A percentile compares a stretch with the other conserved stretches of the same genome.
phyloP scores from a whole-genome alignment of 306 rosid species.

The Lithocarpus polystachyus region DNA sequence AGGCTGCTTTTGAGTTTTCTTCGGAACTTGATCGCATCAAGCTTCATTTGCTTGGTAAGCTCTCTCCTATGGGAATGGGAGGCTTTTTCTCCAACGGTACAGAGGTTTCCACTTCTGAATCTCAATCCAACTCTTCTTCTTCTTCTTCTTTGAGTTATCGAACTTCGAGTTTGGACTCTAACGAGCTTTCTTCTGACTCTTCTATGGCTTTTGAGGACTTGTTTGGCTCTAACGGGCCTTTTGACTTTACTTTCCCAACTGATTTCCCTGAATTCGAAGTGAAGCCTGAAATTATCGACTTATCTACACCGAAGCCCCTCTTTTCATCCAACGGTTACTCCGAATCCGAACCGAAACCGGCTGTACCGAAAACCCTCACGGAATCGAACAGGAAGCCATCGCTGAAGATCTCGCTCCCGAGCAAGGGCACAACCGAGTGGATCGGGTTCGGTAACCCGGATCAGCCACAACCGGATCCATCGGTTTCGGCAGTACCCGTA shows the following conservation, averaged over 20 bases:
- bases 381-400: constrained; percentile 44
- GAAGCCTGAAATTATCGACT: constrained; percentile 42
- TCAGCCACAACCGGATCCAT: constrained; percentile 5
- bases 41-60: constrained; percentile 63
- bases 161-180: constrained; percentile 24
- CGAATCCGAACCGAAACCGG: constrained; percentile 22
- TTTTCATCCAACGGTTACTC: neutral
- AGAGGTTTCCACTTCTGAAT: neutral
- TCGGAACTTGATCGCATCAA: constrained; percentile 51
- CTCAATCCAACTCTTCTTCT: constrained; percentile 28
- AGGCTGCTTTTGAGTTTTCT: constrained; percentile 26
- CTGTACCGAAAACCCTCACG: neutral
- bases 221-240: constrained; percentile 10
- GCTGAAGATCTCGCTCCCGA: constrained; percentile 56
- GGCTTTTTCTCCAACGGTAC: neutral
- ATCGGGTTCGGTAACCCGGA: constrained; percentile 41
- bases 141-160: neutral
- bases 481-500: neutral
- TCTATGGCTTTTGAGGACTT: constrained; percentile 24
- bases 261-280: constrained; percentile 37
- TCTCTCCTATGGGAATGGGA: constrained; percentile 43
- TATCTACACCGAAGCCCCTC: constrained; percentile 29
- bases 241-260: constrained; percentile 15
- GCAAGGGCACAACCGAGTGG: constrained; percentile 58
- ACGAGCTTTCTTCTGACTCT: constrained; percentile 27